phyloP scores from a whole-genome alignment of 768 basidiomycete species.

The Pleurotus giganteus region DNA sequence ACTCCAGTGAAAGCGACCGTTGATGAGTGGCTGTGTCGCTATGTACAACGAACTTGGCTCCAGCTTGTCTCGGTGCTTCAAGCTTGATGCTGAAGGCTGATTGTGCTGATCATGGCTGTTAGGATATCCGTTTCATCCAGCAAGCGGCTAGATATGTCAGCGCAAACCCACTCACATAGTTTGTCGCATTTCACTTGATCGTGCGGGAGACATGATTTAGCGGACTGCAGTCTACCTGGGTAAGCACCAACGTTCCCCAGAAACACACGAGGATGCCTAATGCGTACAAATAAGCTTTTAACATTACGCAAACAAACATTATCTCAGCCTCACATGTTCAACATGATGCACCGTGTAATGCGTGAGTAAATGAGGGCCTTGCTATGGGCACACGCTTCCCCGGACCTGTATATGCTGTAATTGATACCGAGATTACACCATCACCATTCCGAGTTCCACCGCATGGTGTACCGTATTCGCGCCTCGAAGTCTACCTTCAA shows the following conservation, averaged over 20 bases:
- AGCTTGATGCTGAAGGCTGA: slow-evolving; percentile 1
- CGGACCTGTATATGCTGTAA: neutral
- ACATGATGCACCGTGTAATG: neutral
- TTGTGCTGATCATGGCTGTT: slow-evolving; percentile 1
- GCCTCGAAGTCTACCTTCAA: too few species aligned
- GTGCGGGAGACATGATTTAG: slow-evolving; percentile 3
- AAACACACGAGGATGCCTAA: neutral
- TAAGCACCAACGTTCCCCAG: slow-evolving; percentile 6
- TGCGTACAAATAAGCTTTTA: slow-evolving; percentile 11
- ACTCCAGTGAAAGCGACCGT: slow-evolving; percentile 9
- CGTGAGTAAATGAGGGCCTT: slow-evolving; percentile 1
- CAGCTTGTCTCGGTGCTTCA: neutral
- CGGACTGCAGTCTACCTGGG: neutral
- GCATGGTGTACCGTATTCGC: neutral
- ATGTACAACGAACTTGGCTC: slow-evolving; percentile 4
- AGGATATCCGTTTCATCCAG: slow-evolving; percentile 5
- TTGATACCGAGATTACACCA: neutral
- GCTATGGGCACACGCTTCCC: neutral
- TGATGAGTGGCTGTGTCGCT: slow-evolving; percentile 9
- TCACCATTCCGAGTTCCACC: slow-evolving; percentile 1
- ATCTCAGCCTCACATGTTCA: slow-evolving; percentile 5
- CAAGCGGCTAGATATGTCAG: slow-evolving; percentile 1
- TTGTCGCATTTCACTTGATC: slow-evolving; percentile 6
- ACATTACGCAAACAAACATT: slow-evolving; percentile 9
- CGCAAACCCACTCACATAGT: slow-evolving; percentile 1